These are phyloP conservation scores for Marasmius oreades DNA, from an alignment of 1,284 basidiomycete species.

Conservation along the genomic window DNA sequence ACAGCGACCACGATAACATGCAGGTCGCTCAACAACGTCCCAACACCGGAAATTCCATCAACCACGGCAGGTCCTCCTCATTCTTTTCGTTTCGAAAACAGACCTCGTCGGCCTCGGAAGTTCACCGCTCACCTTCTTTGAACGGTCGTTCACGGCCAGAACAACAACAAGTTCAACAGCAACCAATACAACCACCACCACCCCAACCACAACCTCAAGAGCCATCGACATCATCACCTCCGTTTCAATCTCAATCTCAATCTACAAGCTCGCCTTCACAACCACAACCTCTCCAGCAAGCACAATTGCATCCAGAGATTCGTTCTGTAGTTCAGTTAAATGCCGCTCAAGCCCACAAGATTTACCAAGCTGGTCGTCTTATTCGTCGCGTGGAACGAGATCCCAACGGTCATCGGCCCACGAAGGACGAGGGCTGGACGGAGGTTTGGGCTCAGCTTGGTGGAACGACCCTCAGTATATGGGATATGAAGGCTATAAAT, in stretches of 20 bases:
- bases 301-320: slow-evolving; percentile 68
- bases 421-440: slow-evolving; percentile 82
- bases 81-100: slow-evolving; percentile 40
- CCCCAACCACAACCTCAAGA: slow-evolving; percentile 3
- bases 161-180: slow-evolving; percentile 15
- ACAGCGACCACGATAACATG: background rate
- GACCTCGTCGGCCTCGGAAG: background rate
- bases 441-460: slow-evolving; percentile 94
- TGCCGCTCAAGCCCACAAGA: slow-evolving; percentile 68
- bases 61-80: slow-evolving; percentile 31
- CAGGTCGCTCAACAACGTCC: slow-evolving; percentile 3
- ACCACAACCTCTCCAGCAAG: slow-evolving; percentile 15
- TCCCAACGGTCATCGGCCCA: slow-evolving; percentile 69
- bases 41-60: background rate
- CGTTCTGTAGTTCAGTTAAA: slow-evolving; percentile 69
- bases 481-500: slow-evolving; percentile 85
- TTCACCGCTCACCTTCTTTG: slow-evolving; percentile 3
- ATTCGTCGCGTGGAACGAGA: slow-evolving; percentile 70
- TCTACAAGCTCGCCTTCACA: slow-evolving; percentile 1
- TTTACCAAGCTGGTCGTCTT: slow-evolving; percentile 81
- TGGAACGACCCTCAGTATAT: slow-evolving; percentile 88
- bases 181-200: background rate
- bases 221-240: background rate
- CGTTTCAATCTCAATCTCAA: background rate
- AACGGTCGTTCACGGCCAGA: slow-evolving; percentile 16